Evolutionary conservation across 1,284 basidiomycete genomes (phyloP).

Genomic region (Heliocybe sulcata): DNA sequence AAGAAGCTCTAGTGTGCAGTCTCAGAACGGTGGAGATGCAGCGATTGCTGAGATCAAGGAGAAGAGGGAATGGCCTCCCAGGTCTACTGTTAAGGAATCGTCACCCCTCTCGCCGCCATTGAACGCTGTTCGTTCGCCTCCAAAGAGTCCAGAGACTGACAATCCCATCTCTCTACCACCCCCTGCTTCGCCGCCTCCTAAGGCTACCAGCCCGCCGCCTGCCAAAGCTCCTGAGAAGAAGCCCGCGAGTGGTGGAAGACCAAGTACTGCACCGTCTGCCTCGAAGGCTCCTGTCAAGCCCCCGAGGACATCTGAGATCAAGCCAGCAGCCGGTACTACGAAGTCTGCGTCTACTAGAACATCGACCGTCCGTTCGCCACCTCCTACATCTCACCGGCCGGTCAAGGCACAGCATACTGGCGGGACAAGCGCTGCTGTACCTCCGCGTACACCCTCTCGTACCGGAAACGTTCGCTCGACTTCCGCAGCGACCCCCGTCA

Average conservation of each 20-base stretch:
- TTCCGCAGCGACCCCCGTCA: slow-evolving; percentile 20
- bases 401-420: slow-evolving; percentile 49
- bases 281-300: not conserved
- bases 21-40: slow-evolving; percentile 52
- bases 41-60: slow-evolving; percentile 58
- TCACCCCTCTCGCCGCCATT: not conserved
- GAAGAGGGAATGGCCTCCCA: slow-evolving; percentile 71
- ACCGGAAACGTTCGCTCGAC: slow-evolving; percentile 38
- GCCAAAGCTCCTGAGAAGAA: slow-evolving; percentile 5
- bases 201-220: slow-evolving; percentile 5
- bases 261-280: not conserved
- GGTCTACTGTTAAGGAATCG: slow-evolving; percentile 1
- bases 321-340: slow-evolving; percentile 23
- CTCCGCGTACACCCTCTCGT: slow-evolving; percentile 32
- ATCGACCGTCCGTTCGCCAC: slow-evolving; percentile 3
- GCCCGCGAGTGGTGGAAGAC: not conserved
- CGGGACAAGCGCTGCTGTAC: slow-evolving; percentile 31
- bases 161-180: slow-evolving; percentile 1
- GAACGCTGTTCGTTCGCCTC: not conserved
- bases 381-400: slow-evolving; percentile 26
- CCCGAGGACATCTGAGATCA: slow-evolving; percentile 11
- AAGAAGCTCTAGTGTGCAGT: slow-evolving; percentile 53
- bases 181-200: not conserved
- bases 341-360: slow-evolving; percentile 13
- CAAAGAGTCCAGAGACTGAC: not conserved